Conservation (phyloP, 768 basidiomycete species). For the Mycena sanguinolenta region DNA sequence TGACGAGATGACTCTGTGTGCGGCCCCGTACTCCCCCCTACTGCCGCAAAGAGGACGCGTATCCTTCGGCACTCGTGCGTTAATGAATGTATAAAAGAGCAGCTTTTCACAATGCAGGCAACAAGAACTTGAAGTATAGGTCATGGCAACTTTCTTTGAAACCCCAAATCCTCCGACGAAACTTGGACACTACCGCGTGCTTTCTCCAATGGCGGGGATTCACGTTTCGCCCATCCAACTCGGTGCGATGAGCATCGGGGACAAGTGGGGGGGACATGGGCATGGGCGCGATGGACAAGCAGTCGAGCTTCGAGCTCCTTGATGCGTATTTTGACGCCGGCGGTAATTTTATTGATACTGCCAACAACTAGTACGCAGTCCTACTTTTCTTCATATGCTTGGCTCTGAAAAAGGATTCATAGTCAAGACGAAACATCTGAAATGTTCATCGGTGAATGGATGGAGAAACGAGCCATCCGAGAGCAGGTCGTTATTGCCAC, state of each 20-base stretch:
- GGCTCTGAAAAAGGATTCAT: neutral
- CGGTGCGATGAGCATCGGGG: conserved; percentile 62
- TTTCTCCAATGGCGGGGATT: conserved; percentile 55
- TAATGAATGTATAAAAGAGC: neutral
- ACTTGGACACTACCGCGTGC: conserved; percentile 51
- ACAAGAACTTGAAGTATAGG: neutral
- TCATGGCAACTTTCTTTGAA: conserved; percentile 14
- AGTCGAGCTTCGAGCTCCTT: conserved; percentile 34
- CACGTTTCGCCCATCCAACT: conserved; percentile 61
- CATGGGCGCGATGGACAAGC: conserved; percentile 45
- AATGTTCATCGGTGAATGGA: conserved; percentile 64
- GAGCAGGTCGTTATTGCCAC: conserved; percentile 63
- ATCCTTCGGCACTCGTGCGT: neutral
- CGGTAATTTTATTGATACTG: conserved; percentile 55
- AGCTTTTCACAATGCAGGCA: neutral
- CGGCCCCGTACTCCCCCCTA: neutral
- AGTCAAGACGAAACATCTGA: conserved; percentile 57
- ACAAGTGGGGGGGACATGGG: conserved; percentile 54
- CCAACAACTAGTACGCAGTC: conserved; percentile 54
- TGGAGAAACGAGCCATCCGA: conserved; percentile 53
- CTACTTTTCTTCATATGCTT: neutral
- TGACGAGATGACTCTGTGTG: neutral
- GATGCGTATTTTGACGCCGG: conserved; percentile 34
- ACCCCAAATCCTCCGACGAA: conserved; percentile 41
- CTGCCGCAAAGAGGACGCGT: conserved; percentile 7